These are phyloP conservation scores for Hericium erinaceus DNA, from an alignment of 768 basidiomycete genomes.

Conservation along the genomic window DNA sequence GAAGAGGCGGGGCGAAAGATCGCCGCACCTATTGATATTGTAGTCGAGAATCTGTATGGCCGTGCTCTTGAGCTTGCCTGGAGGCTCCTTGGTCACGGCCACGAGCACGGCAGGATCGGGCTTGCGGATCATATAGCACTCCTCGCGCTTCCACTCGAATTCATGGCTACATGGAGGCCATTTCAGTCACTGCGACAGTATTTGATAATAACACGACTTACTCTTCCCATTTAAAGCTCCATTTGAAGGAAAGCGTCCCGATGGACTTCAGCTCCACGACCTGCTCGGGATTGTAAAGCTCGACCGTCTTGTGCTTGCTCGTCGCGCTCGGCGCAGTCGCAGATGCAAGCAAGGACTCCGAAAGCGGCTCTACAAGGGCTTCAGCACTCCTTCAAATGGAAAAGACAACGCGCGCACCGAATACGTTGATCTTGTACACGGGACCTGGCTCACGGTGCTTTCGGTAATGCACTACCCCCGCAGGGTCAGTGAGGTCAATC, in stretches of 20 bases:
- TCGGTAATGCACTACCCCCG: slow-evolving; percentile 58
- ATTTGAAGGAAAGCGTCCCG: slow-evolving; percentile 65
- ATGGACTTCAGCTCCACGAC: slow-evolving; percentile 66
- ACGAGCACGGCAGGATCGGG: slow-evolving; percentile 84
- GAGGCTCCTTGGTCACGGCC: slow-evolving; percentile 69
- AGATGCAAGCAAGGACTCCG: slow-evolving; percentile 61
- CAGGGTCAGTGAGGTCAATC: slow-evolving; percentile 60
- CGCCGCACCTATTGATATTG: slow-evolving; percentile 61
- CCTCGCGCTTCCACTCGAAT: slow-evolving; percentile 81
- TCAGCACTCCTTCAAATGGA: neutral
- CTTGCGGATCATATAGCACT: slow-evolving; percentile 75
- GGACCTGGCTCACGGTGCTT: slow-evolving; percentile 50
- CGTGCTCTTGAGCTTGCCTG: slow-evolving; percentile 52
- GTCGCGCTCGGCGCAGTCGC: slow-evolving; percentile 55
- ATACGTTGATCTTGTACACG: slow-evolving; percentile 57
- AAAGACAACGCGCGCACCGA: slow-evolving; percentile 33
- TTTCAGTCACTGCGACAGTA: neutral
- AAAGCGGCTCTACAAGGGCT: slow-evolving; percentile 51
- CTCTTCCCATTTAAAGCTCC: slow-evolving; percentile 81
- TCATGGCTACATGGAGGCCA: slow-evolving; percentile 43
- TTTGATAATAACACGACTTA: slow-evolving; percentile 27
- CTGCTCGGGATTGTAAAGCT: slow-evolving; percentile 65
- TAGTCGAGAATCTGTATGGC: slow-evolving; percentile 78
- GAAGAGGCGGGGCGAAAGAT: neutral
- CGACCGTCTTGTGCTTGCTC: slow-evolving; percentile 65